Evolutionary conservation across 225 moss, liverwort and hornwort genomes (phyloP), one percentile per base, ranked within the genome.

Genomic region (Thuidium tamariscinum): DNA sequence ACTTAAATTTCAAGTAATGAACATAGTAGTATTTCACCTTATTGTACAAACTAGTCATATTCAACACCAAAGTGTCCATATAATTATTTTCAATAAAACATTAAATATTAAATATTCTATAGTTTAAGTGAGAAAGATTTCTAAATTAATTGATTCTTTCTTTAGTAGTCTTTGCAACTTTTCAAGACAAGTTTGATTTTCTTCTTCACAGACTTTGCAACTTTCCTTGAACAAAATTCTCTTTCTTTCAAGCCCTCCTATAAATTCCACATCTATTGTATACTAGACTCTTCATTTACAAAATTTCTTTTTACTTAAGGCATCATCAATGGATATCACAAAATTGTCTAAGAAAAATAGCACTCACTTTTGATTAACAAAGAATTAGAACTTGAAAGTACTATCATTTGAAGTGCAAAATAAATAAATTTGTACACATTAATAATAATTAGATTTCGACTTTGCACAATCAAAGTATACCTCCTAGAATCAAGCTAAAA

Each of bases 261-360:
- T 12, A 0, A 32, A 2, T 4, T 49, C 7, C 0, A 2, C 7
- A 34, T 74, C 13, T 12, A 18, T 34, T 74, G 12, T 1, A 0
- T 20, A 49, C 1, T 49, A 32, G 4, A 73, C 0, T 72, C 10
- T n/a, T n/a, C n/a, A n/a, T n/a, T n/a, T n/a, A n/a, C n/a, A n/a
- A n/a, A n/a, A n/a, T n/a, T n/a, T n/a, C n/a, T 18, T 46, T 44
- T 66, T 3, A 10, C 11, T 72, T 29, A 0, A 0, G 0, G 0
- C 27, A 70, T 70, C 9, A 0, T 71, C 6, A 44, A 29, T 16
- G 29, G 3, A 2, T 0, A 29, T 16, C 3, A 44, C 5, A 44
- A 27, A 27, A 71, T 44, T 71, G 17, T 5, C 3, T 2, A 2
- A 0, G 2, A 46, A 46, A 72, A n/a, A n/a, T n/a, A n/a, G n/a